A percentile compares a stretch with the other conserved stretches of the same genome.
Conservation (phyloP, 805 yeast species). For the Saccharomycopsis sp. region DNA sequence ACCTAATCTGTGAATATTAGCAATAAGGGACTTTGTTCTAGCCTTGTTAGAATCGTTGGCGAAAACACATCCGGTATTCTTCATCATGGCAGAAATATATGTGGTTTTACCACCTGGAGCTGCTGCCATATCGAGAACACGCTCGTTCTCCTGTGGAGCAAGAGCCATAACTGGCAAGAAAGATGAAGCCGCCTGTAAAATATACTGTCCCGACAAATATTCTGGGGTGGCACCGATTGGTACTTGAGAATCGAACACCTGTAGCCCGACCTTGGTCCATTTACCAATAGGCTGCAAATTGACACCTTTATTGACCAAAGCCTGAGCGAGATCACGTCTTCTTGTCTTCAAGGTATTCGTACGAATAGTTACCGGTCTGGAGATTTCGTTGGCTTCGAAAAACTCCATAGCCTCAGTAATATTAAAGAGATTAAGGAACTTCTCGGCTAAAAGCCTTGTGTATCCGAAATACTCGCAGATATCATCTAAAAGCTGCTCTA, state of each 20-base stretch:
- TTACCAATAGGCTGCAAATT: slow-evolving; percentile 94
- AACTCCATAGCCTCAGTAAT: slow-evolving; percentile 97
- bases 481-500: slow-evolving; percentile 71
- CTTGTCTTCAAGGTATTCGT: slow-evolving; percentile 94
- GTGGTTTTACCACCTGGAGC: slow-evolving; percentile 63
- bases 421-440: slow-evolving; percentile 81
- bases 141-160: slow-evolving; percentile 94
- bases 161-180: slow-evolving; percentile 97
- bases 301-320: slow-evolving; percentile 92
- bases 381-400: slow-evolving; percentile 96
- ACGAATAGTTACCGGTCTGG: slow-evolving; percentile 94
- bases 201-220: slow-evolving; percentile 95
- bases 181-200: slow-evolving; percentile 96
- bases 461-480: slow-evolving; percentile 93
- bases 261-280: slow-evolving; percentile 98
- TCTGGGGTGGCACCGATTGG: slow-evolving; percentile 99
- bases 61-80: slow-evolving; percentile 93
- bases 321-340: slow-evolving; percentile 92
- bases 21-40: slow-evolving; percentile 92
- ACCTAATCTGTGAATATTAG: slow-evolving; percentile 94
- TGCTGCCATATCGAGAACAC: slow-evolving; percentile 92
- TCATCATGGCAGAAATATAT: slow-evolving; percentile 76
- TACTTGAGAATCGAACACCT: slow-evolving; percentile 96
- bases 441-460: slow-evolving; percentile 85
- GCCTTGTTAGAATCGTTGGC: slow-evolving; percentile 97